These are phyloP conservation scores for Lentinula boryana DNA, from an alignment of 768 basidiomycete genomes.

Conservation along the genomic window DNA sequence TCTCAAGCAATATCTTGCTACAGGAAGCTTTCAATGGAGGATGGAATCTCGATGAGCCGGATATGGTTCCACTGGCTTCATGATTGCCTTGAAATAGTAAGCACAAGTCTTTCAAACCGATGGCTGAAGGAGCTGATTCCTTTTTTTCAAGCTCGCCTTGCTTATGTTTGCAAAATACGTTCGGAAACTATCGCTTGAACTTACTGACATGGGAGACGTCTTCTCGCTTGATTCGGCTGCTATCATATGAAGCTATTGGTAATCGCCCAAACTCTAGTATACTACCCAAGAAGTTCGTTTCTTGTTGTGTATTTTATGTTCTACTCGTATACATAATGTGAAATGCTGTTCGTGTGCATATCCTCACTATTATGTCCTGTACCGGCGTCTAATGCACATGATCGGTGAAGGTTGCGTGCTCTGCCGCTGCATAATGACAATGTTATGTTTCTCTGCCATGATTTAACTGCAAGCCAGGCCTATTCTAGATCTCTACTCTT, in stretches of 20 bases:
- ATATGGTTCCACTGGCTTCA: not conserved
- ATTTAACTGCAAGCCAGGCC: not conserved
- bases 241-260: too few relatives aligned
- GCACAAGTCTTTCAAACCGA: too few relatives aligned
- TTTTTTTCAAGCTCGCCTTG: too few relatives aligned
- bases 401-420: not conserved
- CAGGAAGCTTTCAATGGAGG: constrained; percentile 1
- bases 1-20: not conserved
- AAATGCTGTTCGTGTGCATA: too few relatives aligned
- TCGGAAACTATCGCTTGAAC: not conserved
- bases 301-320: not conserved
- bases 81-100: not conserved
- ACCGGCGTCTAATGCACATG: not conserved
- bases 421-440: not conserved
- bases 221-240: too few relatives aligned
- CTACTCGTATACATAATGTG: not conserved
- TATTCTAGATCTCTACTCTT: not conserved
- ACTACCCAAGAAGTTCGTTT: not conserved
- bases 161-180: not conserved
- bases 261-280: not conserved
- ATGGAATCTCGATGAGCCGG: constrained; percentile 4
- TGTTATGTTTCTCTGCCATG: not conserved
- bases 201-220: not conserved
- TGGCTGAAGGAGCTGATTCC: not conserved
- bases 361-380: not conserved